Conservation (phyloP, 2,329 filamentous ascomycete species). For the Pyrenochaeta sp. region DNA sequence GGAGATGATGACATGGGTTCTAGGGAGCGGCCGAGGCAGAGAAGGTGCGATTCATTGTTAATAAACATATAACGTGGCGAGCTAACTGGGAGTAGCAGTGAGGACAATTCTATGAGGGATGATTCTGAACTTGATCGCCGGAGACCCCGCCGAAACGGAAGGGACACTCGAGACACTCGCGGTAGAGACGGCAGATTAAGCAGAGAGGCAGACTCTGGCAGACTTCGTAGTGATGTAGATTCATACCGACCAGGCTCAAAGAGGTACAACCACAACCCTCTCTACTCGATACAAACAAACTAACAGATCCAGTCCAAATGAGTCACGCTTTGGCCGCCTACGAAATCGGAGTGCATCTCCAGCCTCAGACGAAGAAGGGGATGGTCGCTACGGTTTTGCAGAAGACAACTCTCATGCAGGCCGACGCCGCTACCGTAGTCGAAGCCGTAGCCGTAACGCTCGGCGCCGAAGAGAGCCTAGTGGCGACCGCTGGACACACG, state of each 20-base stretch:
- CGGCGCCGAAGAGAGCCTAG: constrained; percentile 34
- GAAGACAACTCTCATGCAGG: constrained; percentile 57
- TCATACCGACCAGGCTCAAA: constrained; percentile 41
- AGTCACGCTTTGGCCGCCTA: constrained; percentile 57
- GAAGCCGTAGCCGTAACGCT: constrained; percentile 42
- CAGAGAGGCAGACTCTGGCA: constrained; percentile 15
- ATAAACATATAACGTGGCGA: not conserved
- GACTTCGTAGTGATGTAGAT: constrained; percentile 35
- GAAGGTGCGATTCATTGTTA: constrained; percentile 23
- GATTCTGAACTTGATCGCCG: constrained; percentile 57
- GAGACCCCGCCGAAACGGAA: constrained; percentile 33
- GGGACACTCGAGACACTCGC: constrained; percentile 25
- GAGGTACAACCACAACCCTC: constrained; percentile 22
- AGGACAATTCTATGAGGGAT: constrained; percentile 84
- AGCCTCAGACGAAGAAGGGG: constrained; percentile 53
- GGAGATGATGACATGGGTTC: constrained; percentile 34
- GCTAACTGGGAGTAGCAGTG: constrained; percentile 53
- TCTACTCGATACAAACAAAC: not conserved
- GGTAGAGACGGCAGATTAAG: constrained; percentile 24
- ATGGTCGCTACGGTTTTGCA: constrained; percentile 59
- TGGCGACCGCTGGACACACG: constrained; percentile 40
- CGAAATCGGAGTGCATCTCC: constrained; percentile 70
- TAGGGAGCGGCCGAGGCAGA: constrained; percentile 27
- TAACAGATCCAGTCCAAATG: constrained; percentile 28
- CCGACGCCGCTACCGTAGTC: constrained; percentile 54